Evolutionary conservation across 2,329 filamentous ascomycete species (phyloP), one percentile per base, ranked within the genome.

Genomic region (Fusarium duplospermum): DNA sequence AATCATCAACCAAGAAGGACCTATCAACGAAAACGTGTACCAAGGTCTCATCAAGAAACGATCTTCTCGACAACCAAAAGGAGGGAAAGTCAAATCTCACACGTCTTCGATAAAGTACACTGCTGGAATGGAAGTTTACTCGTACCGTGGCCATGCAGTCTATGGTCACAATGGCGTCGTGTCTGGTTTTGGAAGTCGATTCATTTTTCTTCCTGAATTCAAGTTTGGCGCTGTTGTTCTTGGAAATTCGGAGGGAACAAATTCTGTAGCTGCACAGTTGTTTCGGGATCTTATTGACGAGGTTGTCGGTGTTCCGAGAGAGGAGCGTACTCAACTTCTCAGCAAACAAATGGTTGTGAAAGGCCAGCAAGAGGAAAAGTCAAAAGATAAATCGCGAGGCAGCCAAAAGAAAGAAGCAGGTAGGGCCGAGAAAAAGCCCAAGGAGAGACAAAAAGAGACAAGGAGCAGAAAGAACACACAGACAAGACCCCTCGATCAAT

Each of bases 121-220:
- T 0, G 75, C 76, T 0, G 80, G 80, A 0, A 64, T 77, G 62
- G 79, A 81, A 14, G 40, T 73, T 0, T 68, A 74, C 27, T 67
- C 69, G 22, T 81, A 80, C 36, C 61, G 67, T 2, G 73, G 64
- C 2, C 58, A 77, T 11, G 66, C 62, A n/a, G 60, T 79, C 2
- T 67, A 81, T 11, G 64, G 70, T 8, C 80, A 82, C 35, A 71
- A 76, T 40, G 80, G 80, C 0, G 60, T 57, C 10, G 72, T 77
- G 13, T 57, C 78, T 8, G 80, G 80, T 0, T 80, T 78, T 35
- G 71, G 67, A 0, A 77, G 73, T 5, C 73, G 68, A 0, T 79
- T 80, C 36, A 72, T 79, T 14, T 80, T 81, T 45, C n/a, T 81
- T 2, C 80, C 79, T 1, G 71, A 64, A 0, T 58, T 74, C 29